Base-by-base conservation (phyloP, 768 basidiomycete species). In the Tylopilus sp. region DNA sequence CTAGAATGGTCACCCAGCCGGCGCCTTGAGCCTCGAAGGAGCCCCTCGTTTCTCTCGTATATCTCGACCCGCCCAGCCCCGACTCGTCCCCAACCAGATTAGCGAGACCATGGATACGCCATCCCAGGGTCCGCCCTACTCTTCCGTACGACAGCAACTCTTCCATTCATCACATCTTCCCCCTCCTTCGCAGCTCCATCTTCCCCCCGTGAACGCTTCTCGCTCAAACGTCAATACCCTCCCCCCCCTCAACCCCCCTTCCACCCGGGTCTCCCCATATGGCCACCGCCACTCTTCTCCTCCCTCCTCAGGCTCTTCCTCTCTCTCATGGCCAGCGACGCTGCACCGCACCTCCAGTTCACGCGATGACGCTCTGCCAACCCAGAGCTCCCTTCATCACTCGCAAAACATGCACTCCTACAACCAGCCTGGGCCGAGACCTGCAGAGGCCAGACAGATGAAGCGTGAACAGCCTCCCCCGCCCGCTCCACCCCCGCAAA, bases 91-190 rank as follows among this genome's bases (percentile, higher is more conserved):
- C 22, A 13, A n/a, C 12, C 44, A 47, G 51, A 36, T 47, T 43
- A 26, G 17, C 28, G 31, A 31, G 31, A 31, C 18, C 12, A 67
- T 68, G 66, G 66, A 66, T 56, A 45, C 56, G 40, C 51, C 71
- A 55, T 56, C 70, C 5, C 61, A 69, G 30, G 66, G 66, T 48
- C 59, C 63, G n/a, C 57, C 65, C 11, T 64, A 65, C 57, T 52
- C 64, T 4, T 47, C 53, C 33, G 60, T 62, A 0, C 66, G 66
- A 6, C 66, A 70, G 41, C 68, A 70, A 43, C 68, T 74, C 47
- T 77, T 75, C 57, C 71, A 71, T 25, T 72, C 74, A 1, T 62
- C 71, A 3, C 75, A 75, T 56, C 73, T 76, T 23, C 75, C 75
- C 0, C 75, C 74, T 0, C 75, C 75, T 0, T 72, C 74, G 0